Base-by-base conservation (phyloP, 2,329 filamentous ascomycete species). In the Aschersonia sp. region DNA sequence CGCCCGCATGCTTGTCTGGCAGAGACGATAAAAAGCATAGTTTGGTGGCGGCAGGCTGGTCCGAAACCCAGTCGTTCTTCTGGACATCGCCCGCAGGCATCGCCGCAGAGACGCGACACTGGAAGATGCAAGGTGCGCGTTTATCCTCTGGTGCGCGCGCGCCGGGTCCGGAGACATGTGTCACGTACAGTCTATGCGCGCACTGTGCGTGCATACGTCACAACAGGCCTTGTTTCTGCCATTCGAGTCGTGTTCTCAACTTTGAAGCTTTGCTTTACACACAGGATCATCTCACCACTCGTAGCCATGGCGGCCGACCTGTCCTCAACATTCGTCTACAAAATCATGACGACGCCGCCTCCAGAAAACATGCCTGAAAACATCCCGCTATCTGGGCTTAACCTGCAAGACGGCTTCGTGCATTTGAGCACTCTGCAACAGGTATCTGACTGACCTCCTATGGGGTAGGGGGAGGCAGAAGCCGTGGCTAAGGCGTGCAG, bases 21-120 rank as follows among this genome's bases (percentile, higher is more conserved):
- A 89, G 66, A 49, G 75, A 69, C 10, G 76, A 78, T 48, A 91
- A 70, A 51, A 88, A 78, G 51, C 82, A 78, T 41, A 82, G 69
- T 50, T 67, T 71, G 29, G 81, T 82, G 5, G 87, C 76, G 32
- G 78, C 67, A 31, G 85, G 84, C 6, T n/a, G 40, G 20, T 42
- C 40, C 40, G 40, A 28, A 28, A 42, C 40, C 40, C 40, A 42
- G 6, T 9, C 9, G 6, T 9, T 42, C 10, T n/a, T 42, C 40
- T n/a, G 40, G 20, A 4, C 9, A 28, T 42, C 40, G 20, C 6
- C 20, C n/a, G 40, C 10, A 5, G 40, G 40, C 40, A 42, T 42
- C 9, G 10, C 9, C 40, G 40, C 9, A n/a, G 6, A 28, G n/a
- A 42, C 20, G 20, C 20, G 20, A 20, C 20, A 20, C 20, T 20